These are phyloP conservation scores for Botryotinia narcissicola DNA, from an alignment of 2,329 filamentous ascomycete species.

Conservation along the genomic window DNA sequence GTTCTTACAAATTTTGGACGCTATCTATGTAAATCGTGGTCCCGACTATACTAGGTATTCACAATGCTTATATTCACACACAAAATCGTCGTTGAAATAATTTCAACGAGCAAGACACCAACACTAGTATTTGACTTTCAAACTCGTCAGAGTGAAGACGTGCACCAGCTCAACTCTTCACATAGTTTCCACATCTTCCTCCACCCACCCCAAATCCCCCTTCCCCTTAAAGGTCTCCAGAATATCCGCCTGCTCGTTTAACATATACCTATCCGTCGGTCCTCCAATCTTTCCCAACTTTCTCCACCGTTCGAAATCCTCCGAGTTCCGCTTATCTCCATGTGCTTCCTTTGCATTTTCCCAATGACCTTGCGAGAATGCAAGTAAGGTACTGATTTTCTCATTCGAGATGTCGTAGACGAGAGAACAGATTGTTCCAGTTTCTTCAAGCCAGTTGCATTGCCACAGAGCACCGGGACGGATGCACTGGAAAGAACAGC, in stretches of 20 bases:
- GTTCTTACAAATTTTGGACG: too few species aligned
- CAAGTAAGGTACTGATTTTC: slow-evolving; percentile 48
- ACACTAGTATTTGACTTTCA: too few species aligned
- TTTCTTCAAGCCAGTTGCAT: neutral
- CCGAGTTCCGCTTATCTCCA: slow-evolving; percentile 53
- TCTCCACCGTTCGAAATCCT: slow-evolving; percentile 52
- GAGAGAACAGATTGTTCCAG: neutral
- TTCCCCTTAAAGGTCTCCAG: slow-evolving; percentile 49
- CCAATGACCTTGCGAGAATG: slow-evolving; percentile 56
- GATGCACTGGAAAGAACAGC: neutral
- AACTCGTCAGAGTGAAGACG: too few species aligned
- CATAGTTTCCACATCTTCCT: slow-evolving; percentile 35
- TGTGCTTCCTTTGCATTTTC: slow-evolving; percentile 49
- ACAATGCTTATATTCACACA: neutral
- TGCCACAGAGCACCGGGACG: neutral
- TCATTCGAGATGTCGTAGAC: neutral
- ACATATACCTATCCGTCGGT: slow-evolving; percentile 50
- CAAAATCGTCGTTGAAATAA: neutral
- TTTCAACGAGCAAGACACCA: neutral
- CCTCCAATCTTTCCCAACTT: slow-evolving; percentile 48
- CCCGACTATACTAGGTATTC: too few species aligned
- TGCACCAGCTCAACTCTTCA: slow-evolving; percentile 5
- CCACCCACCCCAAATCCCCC: slow-evolving; percentile 48
- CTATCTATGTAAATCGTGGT: neutral
- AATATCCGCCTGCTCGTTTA: slow-evolving; percentile 54